Evolutionary conservation across 1,284 basidiomycete genomes (phyloP), one percentile per base, ranked within the genome.

Genomic region (Phellinidium pouzarii): DNA sequence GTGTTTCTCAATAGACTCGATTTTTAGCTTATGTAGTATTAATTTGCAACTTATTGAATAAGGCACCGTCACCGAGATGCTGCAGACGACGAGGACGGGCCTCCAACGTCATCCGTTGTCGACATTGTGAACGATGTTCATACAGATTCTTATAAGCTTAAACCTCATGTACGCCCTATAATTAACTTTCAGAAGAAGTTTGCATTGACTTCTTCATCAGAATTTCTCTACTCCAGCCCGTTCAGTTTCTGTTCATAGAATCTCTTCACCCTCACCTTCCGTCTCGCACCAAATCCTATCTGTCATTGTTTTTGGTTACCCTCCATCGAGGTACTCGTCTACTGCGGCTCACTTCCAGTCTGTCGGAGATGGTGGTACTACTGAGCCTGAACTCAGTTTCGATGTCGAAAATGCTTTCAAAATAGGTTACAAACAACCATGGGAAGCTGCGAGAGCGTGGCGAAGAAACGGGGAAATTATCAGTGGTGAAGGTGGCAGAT

Each of bases 381-480:
- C 84, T 0, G 82, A 83, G 27, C 72, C 82, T 0, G 81, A 86
- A 52, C 73, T 72, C 20, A 78, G 81, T 60, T 62, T 70, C 1
- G 84, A 87, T 38, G 73, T 87, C 31, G 59, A 71, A 26, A 88
- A 88, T 62, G 84, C 82, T 62, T 88, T 89, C 65, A 73, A 75
- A 50, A 80, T 88, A 44, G 84, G 85, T 2, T 91, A 83, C 61
- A 67, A 69, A 38, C 79, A 87, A 57, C 71, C 80, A 8, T 79
- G 77, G 26, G 84, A 88, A 50, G 88, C 88, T 0, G 66, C 85
- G 56, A 71, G 88, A 9, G 87, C 88, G 1, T 78, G 88, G 11
- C 71, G 84, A 46, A 85, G 85, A 67, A 91, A 84, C 58, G 89
- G 89, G 0, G 88, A 91, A 44, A 68, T 89, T 0, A 62, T 91